Conservation (phyloP, 164 flowering plant species). For the Akebia trifoliata region DNA sequence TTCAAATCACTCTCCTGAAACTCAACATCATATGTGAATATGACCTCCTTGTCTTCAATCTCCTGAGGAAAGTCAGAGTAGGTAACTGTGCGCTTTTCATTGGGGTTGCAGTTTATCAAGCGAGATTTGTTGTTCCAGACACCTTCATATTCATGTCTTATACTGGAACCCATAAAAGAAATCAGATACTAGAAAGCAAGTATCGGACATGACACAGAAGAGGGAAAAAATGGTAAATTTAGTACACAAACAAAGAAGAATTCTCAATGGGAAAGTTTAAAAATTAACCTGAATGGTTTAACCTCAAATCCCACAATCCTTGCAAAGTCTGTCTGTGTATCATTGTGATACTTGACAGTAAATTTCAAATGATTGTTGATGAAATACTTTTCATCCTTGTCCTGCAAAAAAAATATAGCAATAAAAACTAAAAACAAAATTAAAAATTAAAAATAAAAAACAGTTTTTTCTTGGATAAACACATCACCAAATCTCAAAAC, state of each 20-base stretch:
- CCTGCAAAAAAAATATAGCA: slow-evolving; percentile 31
- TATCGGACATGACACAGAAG: too few relatives aligned
- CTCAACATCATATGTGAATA: slow-evolving; percentile 72
- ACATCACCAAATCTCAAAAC: not conserved
- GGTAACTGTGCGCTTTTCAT: slow-evolving; percentile 53
- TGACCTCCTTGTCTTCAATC: too few relatives aligned
- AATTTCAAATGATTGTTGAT: too few relatives aligned
- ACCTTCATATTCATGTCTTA: too few relatives aligned
- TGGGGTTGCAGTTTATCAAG: slow-evolving; percentile 78
- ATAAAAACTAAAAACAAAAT: not conserved
- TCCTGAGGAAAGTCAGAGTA: slow-evolving; percentile 56
- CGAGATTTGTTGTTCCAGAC: too few relatives aligned
- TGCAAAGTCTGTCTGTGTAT: slow-evolving; percentile 45
- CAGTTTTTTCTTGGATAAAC: not conserved
- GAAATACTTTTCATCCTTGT: slow-evolving; percentile 77
- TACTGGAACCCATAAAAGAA: too few relatives aligned
- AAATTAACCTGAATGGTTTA: too few relatives aligned
- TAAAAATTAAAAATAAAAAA: too few relatives aligned
- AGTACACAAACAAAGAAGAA: not conserved
- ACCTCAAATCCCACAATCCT: too few relatives aligned
- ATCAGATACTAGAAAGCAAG: too few relatives aligned
- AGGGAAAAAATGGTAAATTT: too few relatives aligned
- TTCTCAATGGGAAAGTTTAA: not conserved
- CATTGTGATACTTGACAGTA: slow-evolving; percentile 76
- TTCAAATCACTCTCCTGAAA: slow-evolving; percentile 50